Conservation (phyloP, 345 rosid species). For the Carallia brachiata region DNA sequence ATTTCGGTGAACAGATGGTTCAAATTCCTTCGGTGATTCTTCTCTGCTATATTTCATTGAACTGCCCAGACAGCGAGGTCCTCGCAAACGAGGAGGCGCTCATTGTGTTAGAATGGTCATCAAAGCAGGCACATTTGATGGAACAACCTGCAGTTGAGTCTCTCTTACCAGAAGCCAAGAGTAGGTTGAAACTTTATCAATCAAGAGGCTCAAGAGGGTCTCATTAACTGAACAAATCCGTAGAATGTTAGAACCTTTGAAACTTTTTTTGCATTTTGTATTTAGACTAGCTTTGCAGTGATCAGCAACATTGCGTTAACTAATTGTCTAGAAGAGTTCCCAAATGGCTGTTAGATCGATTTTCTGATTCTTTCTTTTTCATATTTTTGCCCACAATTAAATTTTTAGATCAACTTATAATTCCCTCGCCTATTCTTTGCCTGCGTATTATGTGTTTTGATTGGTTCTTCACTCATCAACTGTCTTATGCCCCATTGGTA, state of each 20-base stretch:
- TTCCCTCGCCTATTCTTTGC: too few relatives aligned
- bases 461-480: too few relatives aligned
- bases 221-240: constrained; percentile 2
- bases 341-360: background rate
- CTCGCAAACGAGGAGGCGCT: constrained; percentile 32
- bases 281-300: background rate
- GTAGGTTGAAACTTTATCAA: constrained; percentile 30
- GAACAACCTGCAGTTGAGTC: constrained; percentile 7
- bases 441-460: too few relatives aligned
- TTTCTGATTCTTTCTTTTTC: background rate
- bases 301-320: background rate
- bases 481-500: too few relatives aligned
- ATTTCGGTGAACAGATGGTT: constrained; percentile 31
- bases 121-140: constrained; percentile 24
- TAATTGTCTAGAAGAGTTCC: background rate
- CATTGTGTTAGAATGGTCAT: constrained; percentile 30
- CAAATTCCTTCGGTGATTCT: constrained; percentile 27
- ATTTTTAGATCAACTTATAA: too few relatives aligned
- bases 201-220: constrained; percentile 36
- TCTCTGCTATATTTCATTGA: constrained; percentile 23
- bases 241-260: background rate
- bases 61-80: constrained; percentile 29
- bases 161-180: constrained; percentile 28
- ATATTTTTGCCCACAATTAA: too few relatives aligned
- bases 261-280: background rate